Evolutionary conservation across 768 basidiomycete genomes (phyloP).

Genomic region (Russula abietina): DNA sequence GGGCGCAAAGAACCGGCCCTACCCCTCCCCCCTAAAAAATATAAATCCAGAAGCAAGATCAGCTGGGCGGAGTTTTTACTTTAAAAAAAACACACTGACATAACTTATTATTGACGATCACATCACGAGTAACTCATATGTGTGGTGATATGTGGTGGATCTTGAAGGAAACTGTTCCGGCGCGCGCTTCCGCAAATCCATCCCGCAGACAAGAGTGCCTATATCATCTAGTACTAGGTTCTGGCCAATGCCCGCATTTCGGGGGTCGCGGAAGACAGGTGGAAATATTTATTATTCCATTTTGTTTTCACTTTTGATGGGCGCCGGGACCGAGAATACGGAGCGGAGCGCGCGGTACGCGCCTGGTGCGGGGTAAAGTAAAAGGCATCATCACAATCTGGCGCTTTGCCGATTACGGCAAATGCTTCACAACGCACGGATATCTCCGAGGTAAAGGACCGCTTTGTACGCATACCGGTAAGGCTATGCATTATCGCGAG

Average conservation of each 20-base stretch:
- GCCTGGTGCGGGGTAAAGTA: background rate
- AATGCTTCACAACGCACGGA: background rate
- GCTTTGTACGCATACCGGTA: background rate
- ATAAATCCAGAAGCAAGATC: background rate
- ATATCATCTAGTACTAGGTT: no score
- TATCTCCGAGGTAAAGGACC: background rate
- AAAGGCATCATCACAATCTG: background rate
- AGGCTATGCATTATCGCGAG: no score
- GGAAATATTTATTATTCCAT: background rate
- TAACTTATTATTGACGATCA: no score
- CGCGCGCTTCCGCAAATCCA: background rate
- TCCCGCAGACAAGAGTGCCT: no score
- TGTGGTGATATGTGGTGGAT: no score
- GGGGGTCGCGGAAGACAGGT: background rate
- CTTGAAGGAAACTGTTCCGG: background rate
- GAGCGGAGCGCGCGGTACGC: background rate
- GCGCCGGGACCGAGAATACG: background rate
- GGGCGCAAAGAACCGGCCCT: slow-evolving; percentile 13
- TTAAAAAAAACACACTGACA: no score
- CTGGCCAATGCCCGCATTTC: no score
- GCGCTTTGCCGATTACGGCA: background rate
- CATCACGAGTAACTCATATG: no score
- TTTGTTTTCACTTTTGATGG: background rate
- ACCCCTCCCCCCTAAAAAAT: background rate
- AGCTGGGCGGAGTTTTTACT: background rate